phyloP scores from a whole-genome alignment of 1,284 basidiomycete species.

The Ceratobasidium sp. region DNA sequence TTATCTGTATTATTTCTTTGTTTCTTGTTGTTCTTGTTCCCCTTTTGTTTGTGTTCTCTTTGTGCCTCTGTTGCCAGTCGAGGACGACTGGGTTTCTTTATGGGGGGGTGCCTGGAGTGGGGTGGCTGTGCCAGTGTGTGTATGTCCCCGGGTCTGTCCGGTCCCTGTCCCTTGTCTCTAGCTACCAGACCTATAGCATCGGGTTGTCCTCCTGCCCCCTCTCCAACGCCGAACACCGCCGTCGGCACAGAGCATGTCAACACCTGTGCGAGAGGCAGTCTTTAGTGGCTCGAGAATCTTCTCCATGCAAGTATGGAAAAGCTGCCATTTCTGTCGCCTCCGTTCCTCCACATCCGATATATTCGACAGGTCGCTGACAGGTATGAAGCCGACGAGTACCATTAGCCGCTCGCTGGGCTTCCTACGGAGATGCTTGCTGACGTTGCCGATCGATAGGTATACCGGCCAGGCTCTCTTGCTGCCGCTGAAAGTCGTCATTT shows the following conservation, averaged over 20 bases:
- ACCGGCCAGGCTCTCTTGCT: not conserved
- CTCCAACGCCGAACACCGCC: slow-evolving; percentile 14
- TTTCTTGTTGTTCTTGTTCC: not conserved
- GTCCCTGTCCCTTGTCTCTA: no score
- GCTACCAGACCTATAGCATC: no score
- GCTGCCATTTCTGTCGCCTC: slow-evolving; percentile 5
- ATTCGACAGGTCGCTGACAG: not conserved
- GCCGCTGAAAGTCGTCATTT: not conserved
- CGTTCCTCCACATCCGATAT: not conserved
- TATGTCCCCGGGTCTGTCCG: no score
- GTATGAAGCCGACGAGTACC: slow-evolving; percentile 15
- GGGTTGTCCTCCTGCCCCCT: no score
- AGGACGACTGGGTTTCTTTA: not conserved
- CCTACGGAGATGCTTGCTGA: slow-evolving; percentile 35
- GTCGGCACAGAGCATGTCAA: slow-evolving; percentile 48
- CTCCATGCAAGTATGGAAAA: slow-evolving; percentile 51
- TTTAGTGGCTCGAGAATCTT: slow-evolving; percentile 47
- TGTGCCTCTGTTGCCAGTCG: not conserved
- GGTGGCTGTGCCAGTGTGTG: no score
- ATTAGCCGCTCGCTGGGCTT: slow-evolving; percentile 4
- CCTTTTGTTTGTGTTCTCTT: not conserved
- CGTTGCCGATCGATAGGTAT: slow-evolving; percentile 41
- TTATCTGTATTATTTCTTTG: not conserved
- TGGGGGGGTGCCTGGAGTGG: not conserved
- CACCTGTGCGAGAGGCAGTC: slow-evolving; percentile 20